Percentiles rank a stretch among this genome's conserved stretches.
Conservation (phyloP, 768 basidiomycete genomes). For the Auriscalpium orientale region DNA sequence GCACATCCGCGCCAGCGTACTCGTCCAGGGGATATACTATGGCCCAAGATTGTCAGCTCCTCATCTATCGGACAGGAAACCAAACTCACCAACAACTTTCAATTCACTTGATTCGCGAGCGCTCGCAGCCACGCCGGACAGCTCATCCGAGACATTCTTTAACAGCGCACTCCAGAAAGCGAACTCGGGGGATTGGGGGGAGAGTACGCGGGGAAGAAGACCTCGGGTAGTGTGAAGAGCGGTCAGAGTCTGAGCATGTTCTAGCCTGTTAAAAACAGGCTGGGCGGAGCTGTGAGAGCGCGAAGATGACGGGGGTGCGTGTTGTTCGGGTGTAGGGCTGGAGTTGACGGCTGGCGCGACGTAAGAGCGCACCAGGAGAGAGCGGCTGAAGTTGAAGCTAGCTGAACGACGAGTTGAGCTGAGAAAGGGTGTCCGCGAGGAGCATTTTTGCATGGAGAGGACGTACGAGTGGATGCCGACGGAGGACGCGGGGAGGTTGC, state of each 20-base stretch:
- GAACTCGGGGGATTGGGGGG: conserved; percentile 5
- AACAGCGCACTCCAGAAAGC: conserved; percentile 10
- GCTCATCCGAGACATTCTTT: conserved; percentile 4
- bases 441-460: no score
- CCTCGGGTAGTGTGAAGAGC: conserved; percentile 7
- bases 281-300: no score
- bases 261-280: background rate
- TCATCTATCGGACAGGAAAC: background rate
- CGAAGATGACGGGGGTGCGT: no score
- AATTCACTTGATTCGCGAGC: background rate
- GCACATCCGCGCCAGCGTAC: conserved; percentile 43
- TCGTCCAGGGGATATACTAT: conserved; percentile 54
- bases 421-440: no score
- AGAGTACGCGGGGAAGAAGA: conserved; percentile 6
- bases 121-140: background rate
- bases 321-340: no score
- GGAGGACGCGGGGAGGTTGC: no score
- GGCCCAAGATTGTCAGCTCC: background rate
- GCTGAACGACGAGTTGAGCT: no score
- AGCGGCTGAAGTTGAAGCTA: no score
- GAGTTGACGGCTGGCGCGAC: no score
- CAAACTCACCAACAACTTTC: conserved; percentile 9
- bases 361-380: no score
- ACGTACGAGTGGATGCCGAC: no score
- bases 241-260: conserved; percentile 8